These are phyloP conservation scores for Apiospora marii DNA, from an alignment of 2,329 filamentous ascomycete genomes.

Conservation along the genomic window DNA sequence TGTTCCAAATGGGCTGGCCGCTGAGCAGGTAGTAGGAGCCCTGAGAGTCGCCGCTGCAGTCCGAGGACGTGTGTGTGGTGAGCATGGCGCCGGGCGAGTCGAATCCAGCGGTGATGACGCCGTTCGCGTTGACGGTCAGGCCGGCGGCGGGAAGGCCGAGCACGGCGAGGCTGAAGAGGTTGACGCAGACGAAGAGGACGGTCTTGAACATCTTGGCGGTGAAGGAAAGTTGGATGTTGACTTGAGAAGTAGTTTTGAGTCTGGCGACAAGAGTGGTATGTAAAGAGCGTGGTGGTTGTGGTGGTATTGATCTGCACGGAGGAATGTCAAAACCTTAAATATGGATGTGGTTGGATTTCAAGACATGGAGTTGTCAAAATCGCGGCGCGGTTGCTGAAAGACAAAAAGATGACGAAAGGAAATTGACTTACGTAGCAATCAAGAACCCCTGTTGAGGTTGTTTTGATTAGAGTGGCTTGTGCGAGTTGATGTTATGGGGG, in stretches of 20 bases:
- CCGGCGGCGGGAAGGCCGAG: not conserved
- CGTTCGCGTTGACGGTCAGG: not conserved
- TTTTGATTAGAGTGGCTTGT: conserved; percentile 21
- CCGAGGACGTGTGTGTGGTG: not conserved
- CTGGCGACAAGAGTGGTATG: not conserved
- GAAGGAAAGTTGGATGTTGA: not conserved
- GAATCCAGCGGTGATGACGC: not conserved
- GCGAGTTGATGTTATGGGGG: not conserved
- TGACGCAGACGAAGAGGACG: not conserved
- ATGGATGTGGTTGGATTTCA: not conserved
- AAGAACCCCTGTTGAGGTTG: not conserved
- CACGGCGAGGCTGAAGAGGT: not conserved
- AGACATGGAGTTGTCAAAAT: not conserved
- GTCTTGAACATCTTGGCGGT: conserved; percentile 13
- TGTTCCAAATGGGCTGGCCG: not conserved
- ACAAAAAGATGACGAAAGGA: not conserved
- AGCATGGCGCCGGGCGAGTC: not conserved
- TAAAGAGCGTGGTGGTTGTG: not conserved
- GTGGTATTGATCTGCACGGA: not conserved
- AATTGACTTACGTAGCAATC: not conserved
- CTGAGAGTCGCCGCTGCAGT: not conserved
- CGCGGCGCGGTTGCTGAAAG: not conserved
- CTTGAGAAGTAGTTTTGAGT: not conserved
- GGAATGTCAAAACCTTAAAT: conserved; percentile 9
- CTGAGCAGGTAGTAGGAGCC: not conserved